phyloP scores from a whole-genome alignment of 1,284 basidiomycete species.

The Ceratobasidium sp. region DNA sequence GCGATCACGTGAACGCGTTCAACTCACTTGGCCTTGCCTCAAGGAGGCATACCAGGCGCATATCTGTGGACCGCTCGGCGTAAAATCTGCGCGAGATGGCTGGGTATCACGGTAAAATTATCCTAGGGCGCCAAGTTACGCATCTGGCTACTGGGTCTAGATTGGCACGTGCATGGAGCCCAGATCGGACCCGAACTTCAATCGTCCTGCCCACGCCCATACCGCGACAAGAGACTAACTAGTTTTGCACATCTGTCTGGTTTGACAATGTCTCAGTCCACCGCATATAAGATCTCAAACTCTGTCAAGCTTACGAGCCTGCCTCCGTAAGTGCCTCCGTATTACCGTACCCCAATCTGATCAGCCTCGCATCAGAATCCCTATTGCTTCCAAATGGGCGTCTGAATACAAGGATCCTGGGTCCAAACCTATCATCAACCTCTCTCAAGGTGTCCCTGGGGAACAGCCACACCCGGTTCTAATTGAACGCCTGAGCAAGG shows the following conservation, averaged over 20 bases:
- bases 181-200: too few species aligned
- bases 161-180: neutral
- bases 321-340: conserved; percentile 10
- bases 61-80: too few species aligned
- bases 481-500: conserved; percentile 57
- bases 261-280: neutral
- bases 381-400: conserved; percentile 72
- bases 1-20: conserved; percentile 29
- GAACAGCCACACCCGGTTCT: conserved; percentile 64
- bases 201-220: neutral
- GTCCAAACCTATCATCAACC: conserved; percentile 64
- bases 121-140: too few species aligned
- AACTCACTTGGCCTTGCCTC: too few species aligned
- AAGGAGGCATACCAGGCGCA: too few species aligned
- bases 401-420: conserved; percentile 54
- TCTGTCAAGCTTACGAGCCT: conserved; percentile 5
- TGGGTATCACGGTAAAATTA: too few species aligned
- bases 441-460: conserved; percentile 80
- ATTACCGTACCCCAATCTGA: neutral
- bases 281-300: neutral
- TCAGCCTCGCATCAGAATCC: conserved; percentile 58
- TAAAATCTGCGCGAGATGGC: too few species aligned
- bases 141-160: too few species aligned
- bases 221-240: neutral
- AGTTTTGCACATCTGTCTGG: too few species aligned